Percentiles rank a stretch among this genome's conserved stretches.
phyloP scores from a whole-genome alignment of 2,329 filamentous ascomycete species.

The Fusarium sp. region DNA sequence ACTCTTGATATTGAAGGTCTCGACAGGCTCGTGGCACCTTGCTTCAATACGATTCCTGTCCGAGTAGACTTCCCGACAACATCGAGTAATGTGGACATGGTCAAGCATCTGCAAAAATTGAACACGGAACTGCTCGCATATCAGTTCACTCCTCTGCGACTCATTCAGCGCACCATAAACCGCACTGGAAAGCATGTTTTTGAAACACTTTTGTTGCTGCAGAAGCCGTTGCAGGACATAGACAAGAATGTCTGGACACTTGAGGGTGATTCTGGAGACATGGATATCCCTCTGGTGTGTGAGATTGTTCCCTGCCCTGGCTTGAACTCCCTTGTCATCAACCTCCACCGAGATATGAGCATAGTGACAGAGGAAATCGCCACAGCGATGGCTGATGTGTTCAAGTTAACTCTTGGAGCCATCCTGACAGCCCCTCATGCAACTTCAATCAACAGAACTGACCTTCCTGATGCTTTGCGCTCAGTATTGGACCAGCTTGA shows the following conservation, averaged over 20 bases:
- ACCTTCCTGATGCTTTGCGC: conserved; percentile 45
- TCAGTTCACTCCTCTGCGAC: conserved; percentile 82
- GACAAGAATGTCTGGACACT: conserved; percentile 70
- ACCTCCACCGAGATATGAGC: conserved; percentile 74
- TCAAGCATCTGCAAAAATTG: conserved; percentile 71
- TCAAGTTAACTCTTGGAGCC: conserved; percentile 51
- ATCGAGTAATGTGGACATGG: conserved; percentile 69
- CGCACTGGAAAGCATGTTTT: conserved; percentile 73
- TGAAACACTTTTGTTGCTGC: conserved; percentile 85
- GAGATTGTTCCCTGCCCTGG: conserved; percentile 75
- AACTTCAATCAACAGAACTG: conserved; percentile 28
- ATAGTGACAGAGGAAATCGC: conserved; percentile 52
- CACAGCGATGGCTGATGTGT: conserved; percentile 50
- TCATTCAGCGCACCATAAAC: conserved; percentile 71
- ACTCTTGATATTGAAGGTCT: conserved; percentile 76
- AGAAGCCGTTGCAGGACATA: conserved; percentile 73
- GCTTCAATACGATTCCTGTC: conserved; percentile 90
- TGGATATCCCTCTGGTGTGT: conserved; percentile 84
- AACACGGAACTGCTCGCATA: conserved; percentile 76
- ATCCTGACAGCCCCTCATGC: conserved; percentile 52
- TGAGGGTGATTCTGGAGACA: conserved; percentile 70
- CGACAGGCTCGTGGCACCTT: conserved; percentile 85
- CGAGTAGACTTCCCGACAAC: conserved; percentile 68
- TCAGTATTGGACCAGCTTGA: conserved; percentile 42
- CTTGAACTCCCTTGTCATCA: conserved; percentile 69